Conservation (phyloP, 2,329 filamentous ascomycete species). For the Sarocladiaceae sp. region DNA sequence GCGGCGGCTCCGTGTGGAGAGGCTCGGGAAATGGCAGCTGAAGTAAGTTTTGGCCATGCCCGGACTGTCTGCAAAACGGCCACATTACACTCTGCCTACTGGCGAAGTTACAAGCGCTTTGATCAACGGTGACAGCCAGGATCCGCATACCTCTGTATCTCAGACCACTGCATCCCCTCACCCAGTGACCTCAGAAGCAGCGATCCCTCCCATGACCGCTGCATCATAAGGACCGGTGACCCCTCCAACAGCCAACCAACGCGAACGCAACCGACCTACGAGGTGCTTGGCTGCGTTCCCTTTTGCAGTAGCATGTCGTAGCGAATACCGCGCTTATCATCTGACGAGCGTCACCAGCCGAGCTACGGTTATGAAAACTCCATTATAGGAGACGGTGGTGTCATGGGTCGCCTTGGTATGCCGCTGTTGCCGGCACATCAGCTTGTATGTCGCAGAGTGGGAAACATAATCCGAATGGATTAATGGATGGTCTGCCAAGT, state of each 20-base stretch:
- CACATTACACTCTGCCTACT: neutral
- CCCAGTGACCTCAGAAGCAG: neutral
- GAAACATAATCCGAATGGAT: no score
- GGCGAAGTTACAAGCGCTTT: neutral
- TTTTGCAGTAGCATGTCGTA: neutral
- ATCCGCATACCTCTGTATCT: neutral
- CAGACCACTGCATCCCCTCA: neutral
- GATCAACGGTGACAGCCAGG: neutral
- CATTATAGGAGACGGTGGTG: no score
- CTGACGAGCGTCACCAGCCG: neutral
- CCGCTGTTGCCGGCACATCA: conserved; percentile 4
- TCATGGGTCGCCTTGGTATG: no score
- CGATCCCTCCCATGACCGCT: conserved; percentile 4
- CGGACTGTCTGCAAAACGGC: neutral
- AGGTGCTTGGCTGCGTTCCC: neutral
- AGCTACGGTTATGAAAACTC: neutral
- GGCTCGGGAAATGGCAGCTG: neutral
- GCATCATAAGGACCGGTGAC: neutral
- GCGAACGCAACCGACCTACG: neutral
- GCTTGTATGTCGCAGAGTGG: no score
- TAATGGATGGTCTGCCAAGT: no score
- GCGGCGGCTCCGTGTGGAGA: neutral
- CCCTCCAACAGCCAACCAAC: neutral
- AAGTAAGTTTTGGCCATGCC: neutral
- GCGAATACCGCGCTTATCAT: neutral